phyloP scores from a whole-genome alignment of 2,329 filamentous ascomycete genomes.

The Penicillium sp. region DNA sequence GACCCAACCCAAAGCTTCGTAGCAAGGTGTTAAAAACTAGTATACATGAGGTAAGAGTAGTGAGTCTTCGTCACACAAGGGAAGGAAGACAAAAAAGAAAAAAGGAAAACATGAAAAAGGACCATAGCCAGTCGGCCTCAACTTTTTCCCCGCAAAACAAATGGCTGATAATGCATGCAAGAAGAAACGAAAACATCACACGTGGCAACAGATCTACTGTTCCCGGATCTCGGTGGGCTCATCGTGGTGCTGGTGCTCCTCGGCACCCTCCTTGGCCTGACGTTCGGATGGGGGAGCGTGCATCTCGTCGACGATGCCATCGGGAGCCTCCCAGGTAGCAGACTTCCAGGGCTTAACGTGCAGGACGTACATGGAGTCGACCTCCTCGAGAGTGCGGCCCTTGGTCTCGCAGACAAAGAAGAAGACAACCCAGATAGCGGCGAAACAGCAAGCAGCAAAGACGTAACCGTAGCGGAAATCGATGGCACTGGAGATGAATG shows the following conservation, averaged over 20 bases:
- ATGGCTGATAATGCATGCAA: background rate
- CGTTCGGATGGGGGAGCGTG: conserved; percentile 12
- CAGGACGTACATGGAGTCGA: conserved; percentile 71
- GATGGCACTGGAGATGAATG: conserved; percentile 67
- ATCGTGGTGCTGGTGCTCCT: conserved; percentile 19
- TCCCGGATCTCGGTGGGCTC: conserved; percentile 12
- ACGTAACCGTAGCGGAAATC: conserved; percentile 73
- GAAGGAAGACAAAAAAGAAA: conserved; percentile 5
- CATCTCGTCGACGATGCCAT: conserved; percentile 25
- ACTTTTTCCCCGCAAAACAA: background rate
- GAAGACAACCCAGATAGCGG: conserved; percentile 61
- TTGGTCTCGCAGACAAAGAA: conserved; percentile 73
- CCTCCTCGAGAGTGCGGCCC: conserved; percentile 68
- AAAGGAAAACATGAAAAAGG: conserved; percentile 7
- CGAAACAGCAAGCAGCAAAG: conserved; percentile 66
- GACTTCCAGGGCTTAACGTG: conserved; percentile 60
- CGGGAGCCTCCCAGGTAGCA: conserved; percentile 42
- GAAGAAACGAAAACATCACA: background rate
- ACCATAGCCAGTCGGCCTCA: conserved; percentile 4
- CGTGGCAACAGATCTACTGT: conserved; percentile 4
- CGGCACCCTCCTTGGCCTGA: conserved; percentile 15
- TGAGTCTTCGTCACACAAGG: conserved; percentile 13
- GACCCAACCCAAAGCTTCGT: conserved; percentile 7
- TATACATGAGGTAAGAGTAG: conserved; percentile 5
- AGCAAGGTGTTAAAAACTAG: background rate